A percentile compares a stretch with the other conserved stretches of the same genome.
Conservation (phyloP, 2,329 filamentous ascomycete genomes). For the Grosmannia serpens region DNA sequence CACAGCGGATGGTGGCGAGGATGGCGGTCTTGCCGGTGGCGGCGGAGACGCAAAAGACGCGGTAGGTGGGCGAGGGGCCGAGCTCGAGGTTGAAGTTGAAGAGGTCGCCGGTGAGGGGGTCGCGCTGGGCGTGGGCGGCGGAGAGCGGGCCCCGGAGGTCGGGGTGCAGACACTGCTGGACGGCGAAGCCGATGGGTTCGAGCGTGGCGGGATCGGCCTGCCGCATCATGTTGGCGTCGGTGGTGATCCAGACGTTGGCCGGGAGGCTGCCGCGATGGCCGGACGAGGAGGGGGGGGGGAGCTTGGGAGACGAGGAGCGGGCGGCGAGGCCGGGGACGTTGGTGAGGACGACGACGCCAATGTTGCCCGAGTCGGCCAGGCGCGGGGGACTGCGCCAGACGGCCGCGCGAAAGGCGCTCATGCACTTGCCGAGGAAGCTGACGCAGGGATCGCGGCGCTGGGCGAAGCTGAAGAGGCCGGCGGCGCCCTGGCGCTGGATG, state of each 20-base stretch:
- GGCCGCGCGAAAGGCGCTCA: constrained; percentile 40
- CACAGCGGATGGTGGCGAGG: constrained; percentile 40
- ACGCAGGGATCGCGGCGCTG: constrained; percentile 65
- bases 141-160: constrained; percentile 55
- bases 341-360: constrained; percentile 53
- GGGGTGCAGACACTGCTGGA: constrained; percentile 53
- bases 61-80: constrained; percentile 46
- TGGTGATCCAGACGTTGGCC: constrained; percentile 41
- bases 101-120: constrained; percentile 61
- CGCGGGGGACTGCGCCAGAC: constrained; percentile 6
- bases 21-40: constrained; percentile 54
- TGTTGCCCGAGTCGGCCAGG: constrained; percentile 32
- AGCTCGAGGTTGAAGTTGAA: constrained; percentile 75
- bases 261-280: constrained; percentile 28
- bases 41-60: constrained; percentile 55
- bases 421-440: constrained; percentile 59
- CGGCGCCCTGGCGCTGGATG: constrained; percentile 47
- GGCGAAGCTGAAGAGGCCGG: constrained; percentile 52
- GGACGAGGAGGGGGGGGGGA: not conserved
- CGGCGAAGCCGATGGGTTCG: constrained; percentile 55
- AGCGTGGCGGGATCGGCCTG: constrained; percentile 59
- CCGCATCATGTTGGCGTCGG: constrained; percentile 46
- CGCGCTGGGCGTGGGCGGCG: constrained; percentile 59
- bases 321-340: constrained; percentile 30
- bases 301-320: not conserved